A percentile compares a stretch with the other conserved stretches of the same genome.
Conservation (phyloP, 1,284 basidiomycete species). For the Austroboletus rostrupii region DNA sequence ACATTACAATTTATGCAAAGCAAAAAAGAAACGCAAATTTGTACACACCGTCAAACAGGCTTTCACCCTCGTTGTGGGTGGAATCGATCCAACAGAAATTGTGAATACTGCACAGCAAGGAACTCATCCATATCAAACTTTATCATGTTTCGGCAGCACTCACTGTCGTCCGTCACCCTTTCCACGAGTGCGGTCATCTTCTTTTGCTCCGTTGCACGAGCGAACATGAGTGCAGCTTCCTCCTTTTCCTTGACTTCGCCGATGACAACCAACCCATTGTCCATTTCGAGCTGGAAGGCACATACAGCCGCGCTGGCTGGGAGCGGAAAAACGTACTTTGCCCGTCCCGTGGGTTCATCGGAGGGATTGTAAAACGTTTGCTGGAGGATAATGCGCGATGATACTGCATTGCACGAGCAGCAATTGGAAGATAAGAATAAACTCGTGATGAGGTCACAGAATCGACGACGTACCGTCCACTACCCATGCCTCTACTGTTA, state of each 20-base stretch:
- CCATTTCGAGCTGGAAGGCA: conserved; percentile 42
- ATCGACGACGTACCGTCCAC: conserved; percentile 40
- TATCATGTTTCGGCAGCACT: conserved; percentile 12
- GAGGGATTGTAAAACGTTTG: conserved; percentile 47
- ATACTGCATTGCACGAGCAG: conserved; percentile 33
- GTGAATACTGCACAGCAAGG: conserved; percentile 43
- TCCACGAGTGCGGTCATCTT: conserved; percentile 45
- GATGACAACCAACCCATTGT: conserved; percentile 38
- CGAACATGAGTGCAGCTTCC: conserved; percentile 40
- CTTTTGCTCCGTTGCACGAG: conserved; percentile 40
- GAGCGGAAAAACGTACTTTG: conserved; percentile 57
- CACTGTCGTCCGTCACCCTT: conserved; percentile 50
- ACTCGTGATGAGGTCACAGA: background rate
- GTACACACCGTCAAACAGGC: conserved; percentile 41
- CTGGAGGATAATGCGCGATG: conserved; percentile 45
- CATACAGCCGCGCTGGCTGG: conserved; percentile 52
- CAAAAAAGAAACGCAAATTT: background rate
- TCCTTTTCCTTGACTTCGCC: conserved; percentile 50
- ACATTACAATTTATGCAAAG: background rate
- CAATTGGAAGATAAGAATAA: conserved; percentile 3
- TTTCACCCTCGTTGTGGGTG: conserved; percentile 36
- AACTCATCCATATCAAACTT: background rate
- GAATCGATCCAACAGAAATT: conserved; percentile 53
- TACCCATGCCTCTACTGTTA: conserved; percentile 36
- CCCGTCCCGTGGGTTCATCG: conserved; percentile 35